Conservation (phyloP, 78 protist genomes). For the slime mould (Dictyostelium discoideum) region dicty_2.7 NC_007088.5:1223501-1224000, state of each 20-base stretch:
- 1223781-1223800: slow-evolving; percentile 84
- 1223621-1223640: slow-evolving; percentile 20
- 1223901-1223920: slow-evolving; percentile 56
- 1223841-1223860: slow-evolving; percentile 71
- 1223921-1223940: slow-evolving; percentile 33
- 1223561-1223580: too few species aligned
- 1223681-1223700: slow-evolving; percentile 39
- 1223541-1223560: too few species aligned
- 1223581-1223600: too few species aligned
- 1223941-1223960: background rate
- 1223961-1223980: slow-evolving; percentile 23
- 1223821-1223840: slow-evolving; percentile 42
- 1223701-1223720: slow-evolving; percentile 52
- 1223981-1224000: background rate
- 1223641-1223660: slow-evolving; percentile 33
- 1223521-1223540: too few species aligned
- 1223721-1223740: slow-evolving; percentile 58
- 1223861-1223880: slow-evolving; percentile 46
- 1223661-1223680: slow-evolving; percentile 32
- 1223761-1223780: slow-evolving; percentile 22
- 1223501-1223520: too few species aligned
- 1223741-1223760: slow-evolving; percentile 45
- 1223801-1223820: slow-evolving; percentile 57
- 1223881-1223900: slow-evolving; percentile 58
- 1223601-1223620: background rate